Evolutionary conservation across 345 rosid genomes (phyloP).

Genomic region (Gynandropsis gynandra): DNA sequence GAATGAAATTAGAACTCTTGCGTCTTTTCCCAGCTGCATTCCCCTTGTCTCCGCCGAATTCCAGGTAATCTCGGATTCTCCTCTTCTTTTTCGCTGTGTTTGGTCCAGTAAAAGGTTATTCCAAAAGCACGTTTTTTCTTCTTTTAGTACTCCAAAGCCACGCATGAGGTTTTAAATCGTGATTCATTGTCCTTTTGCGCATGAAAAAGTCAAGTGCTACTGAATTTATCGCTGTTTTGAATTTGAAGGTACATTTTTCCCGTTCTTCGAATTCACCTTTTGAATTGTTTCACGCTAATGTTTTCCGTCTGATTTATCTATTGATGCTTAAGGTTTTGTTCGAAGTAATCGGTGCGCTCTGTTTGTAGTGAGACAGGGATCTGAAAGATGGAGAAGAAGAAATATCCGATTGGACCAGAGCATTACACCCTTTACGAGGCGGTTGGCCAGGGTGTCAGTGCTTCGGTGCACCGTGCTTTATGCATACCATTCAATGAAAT

Average conservation of each 20-base stretch:
- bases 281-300: too few species aligned
- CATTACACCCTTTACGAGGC: slow-evolving; percentile 63
- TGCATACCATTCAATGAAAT: slow-evolving; percentile 64
- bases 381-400: slow-evolving; percentile 67
- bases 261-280: neutral
- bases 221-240: too few species aligned
- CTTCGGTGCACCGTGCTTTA: slow-evolving; percentile 74
- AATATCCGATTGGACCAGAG: slow-evolving; percentile 84
- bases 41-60: slow-evolving; percentile 7
- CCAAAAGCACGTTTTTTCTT: slow-evolving; percentile 1
- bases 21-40: slow-evolving; percentile 21
- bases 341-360: too few species aligned
- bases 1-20: neutral
- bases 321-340: too few species aligned
- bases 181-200: too few species aligned
- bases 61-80: slow-evolving; percentile 13
- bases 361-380: slow-evolving; percentile 21
- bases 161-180: too few species aligned
- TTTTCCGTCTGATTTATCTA: too few species aligned
- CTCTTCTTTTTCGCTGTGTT: neutral
- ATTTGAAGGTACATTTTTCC: too few species aligned
- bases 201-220: too few species aligned
- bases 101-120: neutral
- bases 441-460: slow-evolving; percentile 91
- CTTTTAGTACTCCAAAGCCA: too few species aligned